These are phyloP conservation scores for Eucalyptus guilfoylei DNA, from an alignment of 345 rosid species.

Conservation along the genomic window DNA sequence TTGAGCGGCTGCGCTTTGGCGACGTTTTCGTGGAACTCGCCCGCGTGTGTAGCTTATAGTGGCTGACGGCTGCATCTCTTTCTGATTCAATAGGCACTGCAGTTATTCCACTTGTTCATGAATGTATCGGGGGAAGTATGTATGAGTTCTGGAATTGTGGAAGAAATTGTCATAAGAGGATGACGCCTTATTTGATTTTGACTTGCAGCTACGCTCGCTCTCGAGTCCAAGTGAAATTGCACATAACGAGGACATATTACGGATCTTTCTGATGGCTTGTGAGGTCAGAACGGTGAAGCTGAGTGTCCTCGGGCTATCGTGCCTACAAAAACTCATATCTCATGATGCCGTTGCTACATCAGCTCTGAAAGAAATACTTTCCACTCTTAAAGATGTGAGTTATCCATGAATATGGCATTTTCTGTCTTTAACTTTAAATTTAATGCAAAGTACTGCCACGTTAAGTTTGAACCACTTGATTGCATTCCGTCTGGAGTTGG, in stretches of 20 bases:
- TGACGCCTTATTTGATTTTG: not conserved
- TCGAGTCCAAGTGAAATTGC: slow-evolving; percentile 84
- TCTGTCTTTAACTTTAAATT: not conserved
- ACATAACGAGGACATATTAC: slow-evolving; percentile 72
- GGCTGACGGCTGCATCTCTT: not conserved
- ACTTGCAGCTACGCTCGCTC: slow-evolving; percentile 65
- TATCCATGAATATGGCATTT: not conserved
- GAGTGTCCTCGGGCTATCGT: slow-evolving; percentile 90
- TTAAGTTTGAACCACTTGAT: not conserved
- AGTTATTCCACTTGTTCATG: not conserved
- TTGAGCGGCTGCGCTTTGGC: not conserved
- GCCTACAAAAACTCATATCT: slow-evolving; percentile 92
- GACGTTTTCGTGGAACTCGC: not conserved
- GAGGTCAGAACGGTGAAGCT: slow-evolving; percentile 79
- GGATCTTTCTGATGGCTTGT: slow-evolving; percentile 87
- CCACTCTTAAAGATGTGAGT: slow-evolving; percentile 79
- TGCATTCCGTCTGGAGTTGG: not conserved
- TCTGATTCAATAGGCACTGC: not conserved
- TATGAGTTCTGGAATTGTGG: not conserved
- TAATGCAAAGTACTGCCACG: not conserved
- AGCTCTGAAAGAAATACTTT: slow-evolving; percentile 68
- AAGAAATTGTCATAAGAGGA: not conserved
- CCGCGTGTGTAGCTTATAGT: not conserved
- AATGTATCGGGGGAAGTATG: not conserved
- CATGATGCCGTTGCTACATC: slow-evolving; percentile 93